A percentile compares a stretch with the other conserved stretches of the same genome.
Conservation (phyloP, 2,329 filamentous ascomycete genomes). For the Myriosclerotinia scirpicola region DNA sequence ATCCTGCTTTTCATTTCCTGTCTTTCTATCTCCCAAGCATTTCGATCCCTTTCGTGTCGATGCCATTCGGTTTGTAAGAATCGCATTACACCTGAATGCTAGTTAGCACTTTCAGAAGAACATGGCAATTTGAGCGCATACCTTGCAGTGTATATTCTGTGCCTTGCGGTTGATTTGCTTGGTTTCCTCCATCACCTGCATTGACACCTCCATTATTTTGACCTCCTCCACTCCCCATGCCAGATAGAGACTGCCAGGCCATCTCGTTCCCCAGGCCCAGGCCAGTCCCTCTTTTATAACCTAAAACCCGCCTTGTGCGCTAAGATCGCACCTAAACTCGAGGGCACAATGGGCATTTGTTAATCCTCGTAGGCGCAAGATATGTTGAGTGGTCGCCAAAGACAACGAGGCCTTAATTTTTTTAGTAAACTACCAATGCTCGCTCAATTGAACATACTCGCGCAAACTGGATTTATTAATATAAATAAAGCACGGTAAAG, state of each 20-base stretch:
- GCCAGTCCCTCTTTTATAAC: slow-evolving; percentile 23
- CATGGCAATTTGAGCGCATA: slow-evolving; percentile 39
- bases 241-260: slow-evolving; percentile 70
- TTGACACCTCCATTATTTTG: slow-evolving; percentile 37
- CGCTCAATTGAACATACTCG: slow-evolving; percentile 23
- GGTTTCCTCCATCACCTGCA: slow-evolving; percentile 33
- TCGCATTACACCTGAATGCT: slow-evolving; percentile 93
- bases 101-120: background rate
- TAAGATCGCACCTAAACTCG: slow-evolving; percentile 24
- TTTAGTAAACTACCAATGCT: slow-evolving; percentile 14
- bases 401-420: slow-evolving; percentile 28
- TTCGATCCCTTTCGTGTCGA: slow-evolving; percentile 93
- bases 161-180: slow-evolving; percentile 52
- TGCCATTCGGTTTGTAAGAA: slow-evolving; percentile 99
- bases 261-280: slow-evolving; percentile 46
- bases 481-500: slow-evolving; percentile 9
- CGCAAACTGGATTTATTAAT: slow-evolving; percentile 11
- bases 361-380: slow-evolving; percentile 30
- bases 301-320: slow-evolving; percentile 25
- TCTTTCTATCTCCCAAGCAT: slow-evolving; percentile 98
- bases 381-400: slow-evolving; percentile 12
- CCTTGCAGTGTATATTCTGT: slow-evolving; percentile 74
- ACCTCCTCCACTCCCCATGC: slow-evolving; percentile 44
- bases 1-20: slow-evolving; percentile 99
- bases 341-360: slow-evolving; percentile 32